A percentile compares a stretch with the other conserved stretches of the same genome.
These are phyloP conservation scores for Fraxinus nigra DNA, from an alignment of 305 asterid genomes.

Conservation along the genomic window DNA sequence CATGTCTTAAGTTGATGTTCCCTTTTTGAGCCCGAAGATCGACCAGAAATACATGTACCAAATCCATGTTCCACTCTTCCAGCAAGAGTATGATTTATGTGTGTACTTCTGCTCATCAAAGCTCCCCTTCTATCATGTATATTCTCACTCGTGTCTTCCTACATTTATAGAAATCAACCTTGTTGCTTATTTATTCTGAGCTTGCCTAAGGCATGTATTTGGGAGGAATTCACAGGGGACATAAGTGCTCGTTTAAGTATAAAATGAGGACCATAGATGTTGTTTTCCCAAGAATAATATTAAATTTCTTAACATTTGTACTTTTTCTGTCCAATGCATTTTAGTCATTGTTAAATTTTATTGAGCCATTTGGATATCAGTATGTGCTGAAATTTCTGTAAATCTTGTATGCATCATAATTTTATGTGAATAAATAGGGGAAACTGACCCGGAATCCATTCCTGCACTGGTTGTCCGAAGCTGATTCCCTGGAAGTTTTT, in stretches of 20 bases:
- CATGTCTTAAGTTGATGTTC: slow-evolving; percentile 34
- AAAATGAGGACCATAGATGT: neutral
- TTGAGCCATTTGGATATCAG: neutral
- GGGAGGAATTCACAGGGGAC: neutral
- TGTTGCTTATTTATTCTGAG: neutral
- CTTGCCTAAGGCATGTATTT: neutral
- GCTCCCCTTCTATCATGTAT: slow-evolving; percentile 27
- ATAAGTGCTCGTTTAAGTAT: neutral
- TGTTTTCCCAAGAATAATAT: neutral
- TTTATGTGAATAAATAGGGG: neutral
- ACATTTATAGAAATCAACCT: slow-evolving; percentile 20
- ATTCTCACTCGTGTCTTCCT: slow-evolving; percentile 36
- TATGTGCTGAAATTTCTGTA: neutral
- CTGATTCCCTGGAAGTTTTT: slow-evolving; percentile 26
- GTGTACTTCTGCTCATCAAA: slow-evolving; percentile 43
- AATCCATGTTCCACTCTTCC: slow-evolving; percentile 40
- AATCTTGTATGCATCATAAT: neutral
- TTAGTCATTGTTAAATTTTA: neutral
- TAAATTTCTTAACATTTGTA: neutral
- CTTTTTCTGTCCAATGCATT: slow-evolving; percentile 2
- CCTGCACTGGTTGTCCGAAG: slow-evolving; percentile 27
- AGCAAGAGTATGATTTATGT: slow-evolving; percentile 21
- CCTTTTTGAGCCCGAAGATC: slow-evolving; percentile 37
- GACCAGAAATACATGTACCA: slow-evolving; percentile 28
- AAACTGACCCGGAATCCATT: slow-evolving; percentile 33